Conservation (phyloP, 352 stramenopile species). For the Globisporangium mamillatum region DNA sequence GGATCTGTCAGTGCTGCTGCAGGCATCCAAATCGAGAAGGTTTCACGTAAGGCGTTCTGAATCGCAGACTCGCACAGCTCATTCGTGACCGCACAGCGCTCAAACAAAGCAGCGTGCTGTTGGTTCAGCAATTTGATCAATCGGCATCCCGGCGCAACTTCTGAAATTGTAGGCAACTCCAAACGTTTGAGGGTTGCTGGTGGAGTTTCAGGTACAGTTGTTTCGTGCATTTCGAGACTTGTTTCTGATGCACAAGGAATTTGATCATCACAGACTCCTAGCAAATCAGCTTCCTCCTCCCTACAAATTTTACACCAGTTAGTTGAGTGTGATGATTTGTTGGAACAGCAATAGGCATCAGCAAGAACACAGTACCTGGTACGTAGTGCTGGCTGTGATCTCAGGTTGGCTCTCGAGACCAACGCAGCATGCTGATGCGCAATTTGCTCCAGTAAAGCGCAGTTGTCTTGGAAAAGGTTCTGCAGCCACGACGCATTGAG, state of each 20-base stretch:
- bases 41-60: not conserved
- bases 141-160: not conserved
- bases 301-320: not conserved
- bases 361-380: not conserved
- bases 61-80: not conserved
- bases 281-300: not conserved
- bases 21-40: not conserved
- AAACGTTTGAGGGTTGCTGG: not conserved
- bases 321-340: not conserved
- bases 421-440: not conserved
- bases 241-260: not conserved
- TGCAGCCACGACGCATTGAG: not conserved
- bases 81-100: not conserved
- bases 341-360: not conserved
- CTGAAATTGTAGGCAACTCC: not conserved
- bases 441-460: not conserved
- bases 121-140: not conserved
- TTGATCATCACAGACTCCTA: not conserved
- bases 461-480: not conserved
- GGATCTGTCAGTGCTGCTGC: not conserved
- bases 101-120: not conserved
- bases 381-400: not conserved
- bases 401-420: not conserved
- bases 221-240: not conserved
- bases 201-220: not conserved